phyloP scores from a whole-genome alignment of 2,329 filamentous ascomycete species.

The Neonectria ditissima region DNA sequence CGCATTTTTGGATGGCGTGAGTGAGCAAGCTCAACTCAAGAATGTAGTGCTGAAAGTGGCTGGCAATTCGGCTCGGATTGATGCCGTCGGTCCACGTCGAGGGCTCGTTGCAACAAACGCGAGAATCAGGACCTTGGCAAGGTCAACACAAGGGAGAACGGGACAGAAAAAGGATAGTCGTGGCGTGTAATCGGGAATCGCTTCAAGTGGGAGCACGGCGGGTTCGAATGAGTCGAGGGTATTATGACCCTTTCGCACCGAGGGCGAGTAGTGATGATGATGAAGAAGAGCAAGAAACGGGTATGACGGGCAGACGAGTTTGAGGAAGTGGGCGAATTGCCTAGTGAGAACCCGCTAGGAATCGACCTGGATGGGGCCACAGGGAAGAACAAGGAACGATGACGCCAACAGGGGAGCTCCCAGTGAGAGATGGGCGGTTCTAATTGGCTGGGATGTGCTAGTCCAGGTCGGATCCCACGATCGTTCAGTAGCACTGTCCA shows the following conservation, averaged over 20 bases:
- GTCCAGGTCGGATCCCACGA: slow-evolving; percentile 6
- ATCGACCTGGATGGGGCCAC: background rate
- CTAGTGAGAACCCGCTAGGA: slow-evolving; percentile 1
- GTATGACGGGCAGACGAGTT: slow-evolving; percentile 16
- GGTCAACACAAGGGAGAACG: background rate
- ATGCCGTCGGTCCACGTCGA: background rate
- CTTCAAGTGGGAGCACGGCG: background rate
- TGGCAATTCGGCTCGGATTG: background rate
- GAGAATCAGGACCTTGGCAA: background rate
- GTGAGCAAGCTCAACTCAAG: slow-evolving; percentile 9
- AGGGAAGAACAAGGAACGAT: slow-evolving; percentile 13
- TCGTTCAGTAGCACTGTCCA: slow-evolving; percentile 1
- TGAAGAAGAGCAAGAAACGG: slow-evolving; percentile 27
- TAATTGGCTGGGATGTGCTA: slow-evolving; percentile 6
- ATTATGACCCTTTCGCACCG: slow-evolving; percentile 36
- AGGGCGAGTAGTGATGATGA: slow-evolving; percentile 32
- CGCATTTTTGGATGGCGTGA: slow-evolving; percentile 40
- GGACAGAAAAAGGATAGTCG: background rate
- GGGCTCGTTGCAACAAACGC: background rate
- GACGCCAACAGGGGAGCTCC: slow-evolving; percentile 18
- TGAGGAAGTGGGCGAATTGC: slow-evolving; percentile 18
- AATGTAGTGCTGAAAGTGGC: slow-evolving; percentile 15
- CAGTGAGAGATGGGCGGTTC: background rate
- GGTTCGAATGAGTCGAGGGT: slow-evolving; percentile 7
- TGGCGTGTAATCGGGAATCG: background rate